phyloP scores from a whole-genome alignment of 139 green algal species.

The Chlamydomonas incerta region DNA sequence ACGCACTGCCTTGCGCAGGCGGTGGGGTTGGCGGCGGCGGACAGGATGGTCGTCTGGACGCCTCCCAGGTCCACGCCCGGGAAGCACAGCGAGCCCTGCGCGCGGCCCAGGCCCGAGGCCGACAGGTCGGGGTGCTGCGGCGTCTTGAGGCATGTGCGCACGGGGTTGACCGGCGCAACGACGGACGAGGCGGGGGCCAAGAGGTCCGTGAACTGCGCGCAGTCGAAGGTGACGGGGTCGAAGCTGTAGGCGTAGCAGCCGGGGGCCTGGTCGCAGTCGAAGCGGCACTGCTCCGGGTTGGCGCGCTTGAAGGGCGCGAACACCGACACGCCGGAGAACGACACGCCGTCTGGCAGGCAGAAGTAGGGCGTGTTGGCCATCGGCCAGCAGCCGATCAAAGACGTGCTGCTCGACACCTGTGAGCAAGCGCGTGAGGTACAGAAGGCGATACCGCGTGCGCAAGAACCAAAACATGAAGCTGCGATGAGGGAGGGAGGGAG shows the following conservation, averaged over 20 bases:
- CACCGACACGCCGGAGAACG: not conserved
- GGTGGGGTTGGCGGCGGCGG: not conserved
- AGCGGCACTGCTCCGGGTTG: not conserved
- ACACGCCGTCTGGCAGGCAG: not conserved
- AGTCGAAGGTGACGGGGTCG: not conserved
- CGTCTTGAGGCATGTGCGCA: not conserved
- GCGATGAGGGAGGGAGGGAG: too few species aligned
- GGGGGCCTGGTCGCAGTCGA: not conserved
- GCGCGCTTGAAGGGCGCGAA: too few species aligned
- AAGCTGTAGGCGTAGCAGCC: not conserved
- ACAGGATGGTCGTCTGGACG: too few species aligned
- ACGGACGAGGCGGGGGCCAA: too few species aligned
- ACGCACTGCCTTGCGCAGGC: not conserved
- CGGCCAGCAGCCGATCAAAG: not conserved
- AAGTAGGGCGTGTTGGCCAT: not conserved
- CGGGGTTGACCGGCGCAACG: not conserved
- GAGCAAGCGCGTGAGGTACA: too few species aligned
- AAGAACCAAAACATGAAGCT: not conserved
- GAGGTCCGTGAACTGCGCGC: not conserved
- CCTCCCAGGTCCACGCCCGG: not conserved
- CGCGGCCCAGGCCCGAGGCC: too few species aligned
- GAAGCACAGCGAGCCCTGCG: not conserved
- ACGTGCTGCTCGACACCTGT: not conserved
- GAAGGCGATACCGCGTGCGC: not conserved
- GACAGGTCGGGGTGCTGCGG: not conserved